Percentiles rank a stretch among this genome's conserved stretches.
These are phyloP conservation scores for Alloascoidea africana DNA, from an alignment of 805 yeast genomes.

Conservation along the genomic window DNA sequence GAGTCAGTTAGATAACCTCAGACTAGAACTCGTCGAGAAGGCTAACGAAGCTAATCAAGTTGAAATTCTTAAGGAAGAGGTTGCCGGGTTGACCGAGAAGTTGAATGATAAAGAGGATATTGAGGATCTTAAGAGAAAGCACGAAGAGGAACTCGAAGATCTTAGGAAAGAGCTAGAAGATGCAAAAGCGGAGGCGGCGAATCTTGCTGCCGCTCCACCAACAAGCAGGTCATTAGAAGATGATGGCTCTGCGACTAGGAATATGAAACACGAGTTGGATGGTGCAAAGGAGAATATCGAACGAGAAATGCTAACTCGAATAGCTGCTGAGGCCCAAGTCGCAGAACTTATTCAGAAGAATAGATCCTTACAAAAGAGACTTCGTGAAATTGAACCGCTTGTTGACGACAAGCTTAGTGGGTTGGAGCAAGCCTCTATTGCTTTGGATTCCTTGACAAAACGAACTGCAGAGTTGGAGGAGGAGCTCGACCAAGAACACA, in stretches of 20 bases:
- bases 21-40: background rate
- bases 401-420: conserved; percentile 1
- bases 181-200: no score
- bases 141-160: background rate
- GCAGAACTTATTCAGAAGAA: background rate
- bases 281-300: background rate
- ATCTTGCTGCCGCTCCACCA: no score
- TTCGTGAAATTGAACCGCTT: background rate
- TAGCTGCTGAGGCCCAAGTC: background rate
- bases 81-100: background rate
- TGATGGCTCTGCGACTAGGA: no score
- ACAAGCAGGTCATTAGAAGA: background rate
- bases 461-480: background rate
- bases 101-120: background rate
- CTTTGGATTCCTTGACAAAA: background rate
- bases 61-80: background rate
- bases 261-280: background rate
- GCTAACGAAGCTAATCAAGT: background rate
- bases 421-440: background rate
- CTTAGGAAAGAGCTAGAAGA: background rate
- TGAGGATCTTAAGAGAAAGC: background rate
- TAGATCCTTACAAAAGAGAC: background rate
- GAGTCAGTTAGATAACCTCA: background rate
- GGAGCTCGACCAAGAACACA: background rate
- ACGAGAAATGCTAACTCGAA: background rate